Evolutionary conservation across 768 basidiomycete genomes (phyloP), one percentile per base, ranked within the genome.

Genomic region (Cubamyces lactineus): DNA sequence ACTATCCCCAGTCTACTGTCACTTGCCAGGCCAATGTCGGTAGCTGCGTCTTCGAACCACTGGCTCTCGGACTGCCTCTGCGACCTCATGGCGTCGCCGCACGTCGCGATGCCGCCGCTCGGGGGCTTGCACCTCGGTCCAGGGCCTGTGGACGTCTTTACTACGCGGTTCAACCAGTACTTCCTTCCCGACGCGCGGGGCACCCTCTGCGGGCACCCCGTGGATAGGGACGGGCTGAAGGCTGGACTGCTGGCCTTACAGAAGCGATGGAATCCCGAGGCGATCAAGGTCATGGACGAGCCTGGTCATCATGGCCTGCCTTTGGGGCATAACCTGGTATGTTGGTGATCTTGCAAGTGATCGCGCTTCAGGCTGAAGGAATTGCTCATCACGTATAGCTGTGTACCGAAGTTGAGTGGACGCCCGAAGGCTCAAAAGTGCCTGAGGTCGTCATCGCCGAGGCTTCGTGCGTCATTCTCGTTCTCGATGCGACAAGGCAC

Each of bases 181-280:
- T 70, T 70, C 61, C 51, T 56, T 23, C 59, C 46, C 28, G 58
- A 68, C 21, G 67, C 65, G 40, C 60, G 59, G 39, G 67, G 66
- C 21, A 62, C 64, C 42, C 60, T 70, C 26, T 63, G 63, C 50
- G 69, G 67, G 16, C 61, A 59, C 21, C 56, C 66, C 23, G 69
- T 70, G 21, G 64, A 67, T 50, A 57, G 65, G 16, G 67, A 66
- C 19, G 65, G 57, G 11, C 60, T 70, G 55, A 67, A 63, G 61
- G 39, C 56, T 12, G 52, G 53, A 16, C 59, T 70, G 63, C 41
- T 66, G 38, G 63, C 61, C 54, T 54, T 68, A 40, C 69, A 70
- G 57, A 65, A 64, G 52, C 58, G 57, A 39, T 70, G 69, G 67
- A 63, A 61, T 42, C 38, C 59, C 13, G 57, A 58, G 47, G 53